Base-by-base conservation (phyloP, 129 eudicot species). In the Oenanthe sinensis region DNA sequence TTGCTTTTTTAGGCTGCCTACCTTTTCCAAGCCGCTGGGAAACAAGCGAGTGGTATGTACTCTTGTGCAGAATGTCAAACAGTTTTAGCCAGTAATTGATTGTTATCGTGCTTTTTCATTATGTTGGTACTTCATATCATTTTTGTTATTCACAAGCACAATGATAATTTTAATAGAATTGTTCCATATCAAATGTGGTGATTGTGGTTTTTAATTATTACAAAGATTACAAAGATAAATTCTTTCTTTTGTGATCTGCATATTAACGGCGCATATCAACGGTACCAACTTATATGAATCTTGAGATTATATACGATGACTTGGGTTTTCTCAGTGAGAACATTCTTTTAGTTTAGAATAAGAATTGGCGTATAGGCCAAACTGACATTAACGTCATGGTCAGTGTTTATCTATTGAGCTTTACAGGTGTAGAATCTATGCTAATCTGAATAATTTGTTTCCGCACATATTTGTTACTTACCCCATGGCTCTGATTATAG, bases 1-100 rank as follows among this genome's bases (percentile, higher is more conserved):
- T 79, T 58, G 82, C 47, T 77, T 60, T 85, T 82, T 65, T 85
- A 93, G 98, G 98, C 98, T 11, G 95, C 95, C 47, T 85, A 84
- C 79, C 97, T 82, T 78, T 93, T 93, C 71, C 90, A 91, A 85
- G 89, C 81, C 43, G 88, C 92, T 71, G 98, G 85, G 63, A 79
- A 76, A 74, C 84, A 77, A 79, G 19, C 10, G 44, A 68, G 73
- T 43, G 93, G 98, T 93, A 88, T 74, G 69, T 80, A 16, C 62
- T 54, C 82, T 77, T 75, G 74, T 52, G 24, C 17, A 77, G 43
- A 49, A 42, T 52, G 76, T 73, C 15, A 14, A 73, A 13, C n/a
- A 73, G 37, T 73, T 49, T 17, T 74, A 28, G 17, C 14, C 42
- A 63, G 71, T 28, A 26, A 63, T 17, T 28, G 28, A 8, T 65